Base-by-base conservation (phyloP, 306 rosid species). In the Quercus wislizeni region DNA sequence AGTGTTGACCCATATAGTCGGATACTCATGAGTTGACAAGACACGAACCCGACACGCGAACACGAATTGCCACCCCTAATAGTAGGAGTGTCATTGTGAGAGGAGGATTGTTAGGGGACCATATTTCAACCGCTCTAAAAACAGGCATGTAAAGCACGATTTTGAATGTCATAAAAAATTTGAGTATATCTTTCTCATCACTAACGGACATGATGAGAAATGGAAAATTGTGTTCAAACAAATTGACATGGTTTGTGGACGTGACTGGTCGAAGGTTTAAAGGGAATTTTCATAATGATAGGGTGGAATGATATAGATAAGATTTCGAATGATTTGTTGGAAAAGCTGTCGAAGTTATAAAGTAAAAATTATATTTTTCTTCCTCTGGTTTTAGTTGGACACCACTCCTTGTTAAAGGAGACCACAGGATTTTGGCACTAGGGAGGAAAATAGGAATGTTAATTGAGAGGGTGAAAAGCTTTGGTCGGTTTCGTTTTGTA, bases 191-290 rank as follows among this genome's bases (percentile, higher is more conserved):
- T 8, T 41, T 41, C 0, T 41, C 11, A 8, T 41, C 3, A 8
- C 12, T 8, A 2, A 8, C 2, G 0, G 0, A 8, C 3, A 2
- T 2, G 46, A 7, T 41, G 46, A 17, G 41, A 33, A 20, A 27
- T 10, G 59, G 4, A 9, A 27, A 52, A 51, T 27, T 54, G 33
- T 55, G 38, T 56, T 78, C 46, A 64, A 30, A 57, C 68, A 69
- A 79, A 20, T 71, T 80, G 76, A 72, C 62, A 23, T 83, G 83
- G 80, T 82, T 76, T 84, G 85, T 82, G 91, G 83, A 82, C 83
- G 87, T 81, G 80, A 72, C 77, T 65, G 83, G 64, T 57, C 46
- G 90, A 74, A 71, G 59, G 38, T 43, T 83, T 41, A 64, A 77
- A 58, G 25, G 61, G 69, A 70, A 61, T 78, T 31, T 63, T 73